A percentile compares a stretch with the other conserved stretches of the same genome.
Conservation (phyloP, 352 stramenopile species). For the Elongisporangium senticosum region DNA sequence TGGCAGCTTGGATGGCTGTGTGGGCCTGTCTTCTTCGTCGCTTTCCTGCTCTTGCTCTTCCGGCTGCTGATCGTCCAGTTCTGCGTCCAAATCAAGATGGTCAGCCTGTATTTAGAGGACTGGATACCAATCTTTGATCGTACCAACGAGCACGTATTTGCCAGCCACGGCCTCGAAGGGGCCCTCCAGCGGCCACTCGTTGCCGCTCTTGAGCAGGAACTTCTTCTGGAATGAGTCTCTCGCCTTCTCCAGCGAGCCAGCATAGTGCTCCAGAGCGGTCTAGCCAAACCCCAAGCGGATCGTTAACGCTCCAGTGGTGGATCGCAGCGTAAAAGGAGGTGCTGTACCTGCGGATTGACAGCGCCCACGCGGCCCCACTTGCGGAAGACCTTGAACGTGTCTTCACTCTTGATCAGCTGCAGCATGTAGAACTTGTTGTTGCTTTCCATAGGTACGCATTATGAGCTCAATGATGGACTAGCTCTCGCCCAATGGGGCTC, state of each 20-base stretch:
- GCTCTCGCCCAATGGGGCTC: neutral
- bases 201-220: constrained; percentile 58
- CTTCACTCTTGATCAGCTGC: constrained; percentile 49
- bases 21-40: constrained; percentile 25
- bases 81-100: neutral
- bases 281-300: constrained; percentile 1
- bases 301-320: neutral
- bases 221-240: constrained; percentile 51
- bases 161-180: constrained; percentile 38
- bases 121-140: constrained; percentile 1
- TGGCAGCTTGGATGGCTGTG: constrained; percentile 23
- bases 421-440: constrained; percentile 83
- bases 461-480: neutral
- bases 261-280: constrained; percentile 27
- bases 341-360: constrained; percentile 64
- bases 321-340: too few species aligned
- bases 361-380: constrained; percentile 68
- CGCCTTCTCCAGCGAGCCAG: constrained; percentile 44
- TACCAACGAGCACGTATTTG: constrained; percentile 70
- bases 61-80: constrained; percentile 18
- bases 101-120: neutral
- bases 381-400: constrained; percentile 45
- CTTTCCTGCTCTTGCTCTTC: constrained; percentile 28
- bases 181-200: constrained; percentile 46
- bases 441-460: constrained; percentile 9